Base-by-base conservation (phyloP, 2,329 filamentous ascomycete species). In the Scolecobasidium constrictum region DNA sequence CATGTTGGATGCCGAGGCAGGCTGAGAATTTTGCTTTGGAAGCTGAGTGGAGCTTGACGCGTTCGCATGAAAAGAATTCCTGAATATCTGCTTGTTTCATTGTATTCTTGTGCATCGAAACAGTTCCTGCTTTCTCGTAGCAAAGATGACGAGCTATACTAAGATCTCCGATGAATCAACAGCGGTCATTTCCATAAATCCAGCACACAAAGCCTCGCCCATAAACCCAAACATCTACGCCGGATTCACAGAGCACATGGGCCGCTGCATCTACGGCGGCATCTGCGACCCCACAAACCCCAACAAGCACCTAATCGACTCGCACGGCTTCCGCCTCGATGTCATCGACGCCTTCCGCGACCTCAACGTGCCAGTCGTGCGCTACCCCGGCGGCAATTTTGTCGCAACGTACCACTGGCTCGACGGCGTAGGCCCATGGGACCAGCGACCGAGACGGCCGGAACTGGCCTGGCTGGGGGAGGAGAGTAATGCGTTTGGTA, bases 231-330 rank as follows among this genome's bases (percentile, higher is more conserved):
- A 85, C 56, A 85, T 83, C 53, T 92, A 90, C 70, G 81, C 82
- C 44, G 85, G 84, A 9, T 92, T 92, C 62, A 86, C 81, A 46
- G 85, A 92, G 53, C 86, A 92, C 62, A 92, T 92, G 84, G 85
- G 85, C 53, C 77, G 85, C 48, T 92, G 85, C 67, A 87, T 92
- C 56, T 90, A 92, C 58, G 83, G 83, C 49, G 85, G 86, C 49
- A 82, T 92, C 56, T 90, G 87, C 62, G 84, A 90, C 52, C 84
- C 83, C 1, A 73, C 71, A 23, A 87, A 79, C 58, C 64, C 77
- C 3, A n/a, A n/a, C n/a, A n/a, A n/a, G n/a, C n/a, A n/a, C n/a
- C 70, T 87, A n/a, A 79, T 82, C 2, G 83, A 88, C 51, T 68
- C 76, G 42, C 69, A 83, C 49, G 84, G 84, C 34, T 90, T 86